These are phyloP conservation scores for Zalaria sp. DNA, from an alignment of 2,329 filamentous ascomycete species.

Conservation along the genomic window DNA sequence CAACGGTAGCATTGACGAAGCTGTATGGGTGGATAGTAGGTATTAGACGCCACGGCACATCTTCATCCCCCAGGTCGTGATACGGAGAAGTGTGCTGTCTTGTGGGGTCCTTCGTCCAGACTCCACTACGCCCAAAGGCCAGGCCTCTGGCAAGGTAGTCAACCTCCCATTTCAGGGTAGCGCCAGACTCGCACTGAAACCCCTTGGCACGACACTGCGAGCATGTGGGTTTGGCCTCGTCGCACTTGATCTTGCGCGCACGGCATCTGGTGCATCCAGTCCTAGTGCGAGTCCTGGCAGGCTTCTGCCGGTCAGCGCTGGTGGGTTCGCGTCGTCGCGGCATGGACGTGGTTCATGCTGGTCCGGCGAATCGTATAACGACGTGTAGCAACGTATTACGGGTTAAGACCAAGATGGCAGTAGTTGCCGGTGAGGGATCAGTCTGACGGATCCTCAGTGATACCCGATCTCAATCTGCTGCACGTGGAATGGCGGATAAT, in stretches of 20 bases:
- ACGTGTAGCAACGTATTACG: too few relatives aligned
- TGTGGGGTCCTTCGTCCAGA: slow-evolving; percentile 19
- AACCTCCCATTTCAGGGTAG: slow-evolving; percentile 15
- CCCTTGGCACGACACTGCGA: slow-evolving; percentile 22
- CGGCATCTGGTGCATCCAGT: slow-evolving; percentile 27
- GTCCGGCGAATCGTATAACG: not conserved
- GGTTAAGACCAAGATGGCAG: too few relatives aligned
- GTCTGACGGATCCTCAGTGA: too few relatives aligned
- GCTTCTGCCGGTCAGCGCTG: slow-evolving; percentile 5
- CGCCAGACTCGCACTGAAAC: slow-evolving; percentile 19
- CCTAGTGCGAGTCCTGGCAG: slow-evolving; percentile 17
- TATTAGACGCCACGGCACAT: slow-evolving; percentile 9
- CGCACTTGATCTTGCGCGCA: slow-evolving; percentile 26
- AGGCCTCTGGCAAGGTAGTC: slow-evolving; percentile 26
- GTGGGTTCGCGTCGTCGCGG: slow-evolving; percentile 7
- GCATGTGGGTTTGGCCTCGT: slow-evolving; percentile 23
- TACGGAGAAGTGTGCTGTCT: slow-evolving; percentile 5
- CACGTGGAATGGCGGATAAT: too few relatives aligned
- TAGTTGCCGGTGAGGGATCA: too few relatives aligned
- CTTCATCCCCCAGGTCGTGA: slow-evolving; percentile 2
- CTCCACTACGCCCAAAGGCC: slow-evolving; percentile 28
- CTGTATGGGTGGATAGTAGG: slow-evolving; percentile 11
- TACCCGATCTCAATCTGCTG: too few relatives aligned
- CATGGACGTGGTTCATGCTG: slow-evolving; percentile 2
- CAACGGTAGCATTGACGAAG: slow-evolving; percentile 10